Base-by-base conservation (phyloP, 106 monocot species). In the Acorus gramineus region DNA sequence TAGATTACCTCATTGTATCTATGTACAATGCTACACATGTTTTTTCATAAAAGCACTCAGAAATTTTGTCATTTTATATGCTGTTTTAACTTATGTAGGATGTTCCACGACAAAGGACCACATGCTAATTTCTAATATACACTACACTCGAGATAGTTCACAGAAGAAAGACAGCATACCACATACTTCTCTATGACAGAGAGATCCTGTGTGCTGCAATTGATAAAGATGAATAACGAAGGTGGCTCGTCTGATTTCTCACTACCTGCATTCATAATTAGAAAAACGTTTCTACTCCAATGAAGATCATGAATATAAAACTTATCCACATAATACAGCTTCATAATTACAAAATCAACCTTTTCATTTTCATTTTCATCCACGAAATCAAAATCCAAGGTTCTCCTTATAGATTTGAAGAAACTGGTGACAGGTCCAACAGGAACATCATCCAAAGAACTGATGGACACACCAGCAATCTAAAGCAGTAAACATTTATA, bases 161-260 rank as follows among this genome's bases (percentile, higher is more conserved):
- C 28, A 28, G 28, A 28, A 28, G 28, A 28, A 44, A 68, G 50
- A 43, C 14, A 54, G 67, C 86, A 65, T 96, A 96, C 95, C 95
- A 90, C 82, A 79, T 90, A 96, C 70, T 82, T 96, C 90, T 96
- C 95, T 71, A 96, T 90, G 66, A 69, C 49, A 72, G 95, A 82
- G 68, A 96, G 90, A 12, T 96, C 95, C 57, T 85, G 71, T 55
- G 95, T 96, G 69, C 95, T 96, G 59, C 87, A 85, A 63, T 96
- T 96, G 63, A 96, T 87, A 65, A 96, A 96, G 49, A 96, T 44
- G 73, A 80, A 96, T 55, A 96, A 68, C 2, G 95, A 85, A 55
- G 95, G 90, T 63, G 87, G 78, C 64, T 85, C 84, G 52, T 79
- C 71, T 47, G 77, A 73, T 53, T 83, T 77, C 72, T 71, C 73